Percentiles rank a stretch among this genome's conserved stretches.
phyloP scores from a whole-genome alignment of 1,284 basidiomycete species.

The Inonotus hispidus region DNA sequence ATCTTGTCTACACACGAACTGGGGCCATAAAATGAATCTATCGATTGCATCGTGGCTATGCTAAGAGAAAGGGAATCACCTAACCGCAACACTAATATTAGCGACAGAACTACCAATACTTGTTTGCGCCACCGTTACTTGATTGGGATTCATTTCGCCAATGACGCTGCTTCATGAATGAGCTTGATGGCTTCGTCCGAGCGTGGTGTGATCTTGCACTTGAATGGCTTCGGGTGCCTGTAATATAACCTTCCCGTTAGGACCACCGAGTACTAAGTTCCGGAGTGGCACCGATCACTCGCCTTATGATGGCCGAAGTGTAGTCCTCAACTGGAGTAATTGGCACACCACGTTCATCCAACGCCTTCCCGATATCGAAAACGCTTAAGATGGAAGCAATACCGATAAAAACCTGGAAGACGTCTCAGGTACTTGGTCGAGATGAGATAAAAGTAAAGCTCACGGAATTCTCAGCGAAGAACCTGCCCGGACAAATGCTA shows the following conservation, averaged over 20 bases:
- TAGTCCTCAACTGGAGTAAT: conserved; percentile 10
- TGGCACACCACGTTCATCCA: conserved; percentile 8
- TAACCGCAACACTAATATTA: neutral
- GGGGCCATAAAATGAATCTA: no score
- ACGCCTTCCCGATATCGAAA: conserved; percentile 9
- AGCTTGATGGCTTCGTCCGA: neutral
- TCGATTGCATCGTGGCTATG: no score
- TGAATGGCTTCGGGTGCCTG: conserved; percentile 2
- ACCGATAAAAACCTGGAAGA: conserved; percentile 9
- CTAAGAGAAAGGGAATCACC: neutral
- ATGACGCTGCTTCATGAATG: neutral
- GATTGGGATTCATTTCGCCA: neutral
- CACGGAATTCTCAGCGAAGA: conserved; percentile 7
- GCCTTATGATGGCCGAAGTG: conserved; percentile 1
- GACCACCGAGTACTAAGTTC: neutral
- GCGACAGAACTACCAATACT: neutral
- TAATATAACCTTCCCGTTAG: neutral
- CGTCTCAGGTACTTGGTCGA: neutral
- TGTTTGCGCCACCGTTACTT: neutral
- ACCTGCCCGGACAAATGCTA: conserved; percentile 12
- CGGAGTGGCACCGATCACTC: no score
- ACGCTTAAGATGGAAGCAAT: conserved; percentile 8
- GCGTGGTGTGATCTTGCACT: neutral
- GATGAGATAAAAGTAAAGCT: neutral
- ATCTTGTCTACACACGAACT: no score